Evolutionary conservation across 495 filamentous ascomycete species (phyloP), one percentile per base, ranked within the genome.

Genomic region (Delitschia confertaspora): DNA sequence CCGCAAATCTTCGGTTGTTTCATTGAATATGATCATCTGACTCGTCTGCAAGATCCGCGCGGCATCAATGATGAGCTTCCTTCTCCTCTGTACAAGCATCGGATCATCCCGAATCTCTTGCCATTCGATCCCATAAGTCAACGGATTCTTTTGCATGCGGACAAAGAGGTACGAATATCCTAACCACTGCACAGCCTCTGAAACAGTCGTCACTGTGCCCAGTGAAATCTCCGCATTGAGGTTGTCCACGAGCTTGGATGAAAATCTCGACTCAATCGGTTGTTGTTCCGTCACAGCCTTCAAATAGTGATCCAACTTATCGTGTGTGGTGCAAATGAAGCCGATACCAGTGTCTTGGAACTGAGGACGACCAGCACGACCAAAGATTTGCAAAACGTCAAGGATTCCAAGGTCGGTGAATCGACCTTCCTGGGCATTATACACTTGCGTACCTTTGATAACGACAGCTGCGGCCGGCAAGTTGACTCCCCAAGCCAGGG

Each of bases 11-110:
- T 94, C 86, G 0, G 91, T 96, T 10, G 65, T 70, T 47, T 95
- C 93, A 55, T 95, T 93, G 69, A 89, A 96, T 30, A 96, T 93
- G 51, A 99, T 88, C 91, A 99, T 99, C 60, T 96, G 93, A 53
- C 81, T 93, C 55, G 87, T 73, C 51, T 91, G 86, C 23, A 99
- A 69, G 2, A 82, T 80, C 16, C 76, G 70, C 2, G 91, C 93
- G 24, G 91, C 93, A 47, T 89, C 76, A 38, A 93, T 84, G 42
- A 93, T 79, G 39, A 96, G 66, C 31, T 91, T 75, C 13, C 86
- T 71, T 47, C 91, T 73, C 55, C 88, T 73, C 55, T 85, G 78
- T 3, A 94, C 80, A 36, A 99, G 69, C 39, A 75, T 73, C 11
- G 86, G 88, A 57, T 99, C 91, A 54, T 95, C 81, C 16, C 75